Conservation (phyloP, 164 flowering plant genomes). For the Liriodendron chinense region DNA sequence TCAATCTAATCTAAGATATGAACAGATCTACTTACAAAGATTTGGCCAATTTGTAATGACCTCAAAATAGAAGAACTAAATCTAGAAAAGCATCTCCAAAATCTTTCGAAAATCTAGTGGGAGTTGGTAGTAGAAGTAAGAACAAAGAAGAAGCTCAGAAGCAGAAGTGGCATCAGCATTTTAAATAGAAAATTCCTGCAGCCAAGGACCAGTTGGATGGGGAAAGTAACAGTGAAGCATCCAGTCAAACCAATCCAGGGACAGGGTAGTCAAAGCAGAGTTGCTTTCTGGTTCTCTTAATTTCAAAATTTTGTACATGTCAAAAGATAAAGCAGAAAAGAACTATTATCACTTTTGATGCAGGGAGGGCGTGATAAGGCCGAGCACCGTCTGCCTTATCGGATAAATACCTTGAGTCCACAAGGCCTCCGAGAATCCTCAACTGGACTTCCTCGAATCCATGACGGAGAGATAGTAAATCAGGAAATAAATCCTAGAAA, state of each 20-base stretch:
- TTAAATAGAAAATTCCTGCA: background rate
- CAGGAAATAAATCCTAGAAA: too few species aligned
- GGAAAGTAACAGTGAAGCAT: background rate
- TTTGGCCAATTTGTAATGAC: background rate
- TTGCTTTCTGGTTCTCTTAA: background rate
- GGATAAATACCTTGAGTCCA: too few species aligned
- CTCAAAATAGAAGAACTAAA: background rate
- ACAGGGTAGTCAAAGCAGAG: background rate
- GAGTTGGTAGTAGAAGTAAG: too few species aligned
- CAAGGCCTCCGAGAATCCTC: too few species aligned
- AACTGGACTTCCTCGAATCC: too few species aligned
- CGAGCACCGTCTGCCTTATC: too few species aligned
- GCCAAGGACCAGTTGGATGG: background rate
- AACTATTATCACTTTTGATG: background rate
- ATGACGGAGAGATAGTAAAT: too few species aligned
- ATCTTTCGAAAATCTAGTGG: background rate
- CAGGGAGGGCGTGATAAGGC: too few species aligned
- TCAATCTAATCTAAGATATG: too few species aligned
- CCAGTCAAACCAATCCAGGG: background rate
- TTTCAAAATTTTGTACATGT: background rate
- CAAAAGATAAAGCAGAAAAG: background rate
- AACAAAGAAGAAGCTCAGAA: background rate
- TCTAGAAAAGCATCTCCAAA: background rate
- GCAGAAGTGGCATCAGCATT: background rate
- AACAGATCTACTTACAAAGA: background rate